phyloP scores from a whole-genome alignment of 768 basidiomycete species.

The Tylopilus sp. region DNA sequence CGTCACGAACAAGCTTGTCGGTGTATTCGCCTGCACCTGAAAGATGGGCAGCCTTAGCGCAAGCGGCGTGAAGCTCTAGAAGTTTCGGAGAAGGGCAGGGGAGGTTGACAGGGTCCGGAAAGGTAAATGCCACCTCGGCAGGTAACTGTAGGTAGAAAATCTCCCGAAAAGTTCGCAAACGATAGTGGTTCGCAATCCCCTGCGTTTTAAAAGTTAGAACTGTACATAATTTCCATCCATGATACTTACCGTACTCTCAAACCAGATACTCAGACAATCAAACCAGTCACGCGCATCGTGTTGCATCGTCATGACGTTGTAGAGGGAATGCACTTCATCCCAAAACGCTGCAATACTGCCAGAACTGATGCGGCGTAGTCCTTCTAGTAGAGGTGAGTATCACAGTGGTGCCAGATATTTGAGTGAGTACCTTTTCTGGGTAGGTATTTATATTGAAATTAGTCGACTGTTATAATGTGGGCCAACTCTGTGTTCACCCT shows the following conservation, averaged over 20 bases:
- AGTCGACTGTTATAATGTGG: constrained; percentile 3
- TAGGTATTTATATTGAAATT: neutral
- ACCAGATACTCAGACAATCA: constrained; percentile 2
- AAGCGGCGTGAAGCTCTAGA: constrained; percentile 22
- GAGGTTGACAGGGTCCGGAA: constrained; percentile 1
- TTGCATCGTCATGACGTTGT: constrained; percentile 4
- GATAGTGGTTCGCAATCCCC: neutral
- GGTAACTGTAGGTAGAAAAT: neutral
- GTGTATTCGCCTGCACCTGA: constrained; percentile 21
- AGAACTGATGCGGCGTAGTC: neutral
- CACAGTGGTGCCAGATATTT: neutral
- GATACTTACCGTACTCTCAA: constrained; percentile 6
- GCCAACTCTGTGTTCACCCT: neutral
- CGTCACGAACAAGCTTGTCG: constrained; percentile 9
- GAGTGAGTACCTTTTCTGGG: neutral
- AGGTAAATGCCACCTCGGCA: constrained; percentile 4
- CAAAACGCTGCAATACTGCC: constrained; percentile 4
- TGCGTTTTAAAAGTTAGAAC: too few relatives aligned
- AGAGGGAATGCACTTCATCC: constrained; percentile 5
- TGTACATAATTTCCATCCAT: neutral
- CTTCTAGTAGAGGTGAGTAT: constrained; percentile 4
- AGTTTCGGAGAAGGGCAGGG: constrained; percentile 12
- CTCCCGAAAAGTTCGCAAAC: neutral
- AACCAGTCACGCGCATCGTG: neutral
- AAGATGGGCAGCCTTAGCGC: constrained; percentile 25